Conservation (phyloP, 2,329 filamentous ascomycete species). For the Chrysosporium keratinophilum region DNA sequence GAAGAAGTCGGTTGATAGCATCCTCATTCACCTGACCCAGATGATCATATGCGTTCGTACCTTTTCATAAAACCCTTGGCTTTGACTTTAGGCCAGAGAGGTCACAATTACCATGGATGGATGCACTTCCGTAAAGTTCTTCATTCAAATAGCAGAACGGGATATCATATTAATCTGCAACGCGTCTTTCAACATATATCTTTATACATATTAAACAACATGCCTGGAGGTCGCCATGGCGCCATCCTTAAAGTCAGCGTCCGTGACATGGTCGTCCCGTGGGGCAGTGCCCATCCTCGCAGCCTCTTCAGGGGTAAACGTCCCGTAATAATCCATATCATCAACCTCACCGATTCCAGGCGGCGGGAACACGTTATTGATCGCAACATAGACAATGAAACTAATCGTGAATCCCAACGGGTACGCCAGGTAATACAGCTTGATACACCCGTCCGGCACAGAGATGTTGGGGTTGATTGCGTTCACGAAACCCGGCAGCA, state of each 20-base stretch:
- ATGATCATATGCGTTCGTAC: too few species aligned
- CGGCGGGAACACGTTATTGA: constrained; percentile 27
- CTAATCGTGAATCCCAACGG: constrained; percentile 33
- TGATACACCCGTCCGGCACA: constrained; percentile 24
- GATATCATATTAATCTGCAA: too few species aligned
- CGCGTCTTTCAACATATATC: too few species aligned
- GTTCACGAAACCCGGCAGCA: constrained; percentile 29
- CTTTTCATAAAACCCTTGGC: too few species aligned
- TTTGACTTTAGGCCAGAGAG: too few species aligned
- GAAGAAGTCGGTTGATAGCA: too few species aligned
- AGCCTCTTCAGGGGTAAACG: constrained; percentile 21
- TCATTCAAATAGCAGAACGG: too few species aligned
- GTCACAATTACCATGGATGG: too few species aligned
- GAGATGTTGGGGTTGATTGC: constrained; percentile 20
- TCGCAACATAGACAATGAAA: constrained; percentile 26
- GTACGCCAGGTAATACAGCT: constrained; percentile 37
- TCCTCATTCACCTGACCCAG: too few species aligned
- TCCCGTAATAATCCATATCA: constrained; percentile 24
- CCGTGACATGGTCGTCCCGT: neutral
- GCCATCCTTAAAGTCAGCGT: neutral
- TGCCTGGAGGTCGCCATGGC: neutral
- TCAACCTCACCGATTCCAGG: constrained; percentile 22
- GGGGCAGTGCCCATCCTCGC: constrained; percentile 14
- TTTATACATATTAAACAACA: neutral
- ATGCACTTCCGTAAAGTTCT: too few species aligned